Evolutionary conservation across 306 rosid species (phyloP).

Genomic region (Dryas octopetala): DNA sequence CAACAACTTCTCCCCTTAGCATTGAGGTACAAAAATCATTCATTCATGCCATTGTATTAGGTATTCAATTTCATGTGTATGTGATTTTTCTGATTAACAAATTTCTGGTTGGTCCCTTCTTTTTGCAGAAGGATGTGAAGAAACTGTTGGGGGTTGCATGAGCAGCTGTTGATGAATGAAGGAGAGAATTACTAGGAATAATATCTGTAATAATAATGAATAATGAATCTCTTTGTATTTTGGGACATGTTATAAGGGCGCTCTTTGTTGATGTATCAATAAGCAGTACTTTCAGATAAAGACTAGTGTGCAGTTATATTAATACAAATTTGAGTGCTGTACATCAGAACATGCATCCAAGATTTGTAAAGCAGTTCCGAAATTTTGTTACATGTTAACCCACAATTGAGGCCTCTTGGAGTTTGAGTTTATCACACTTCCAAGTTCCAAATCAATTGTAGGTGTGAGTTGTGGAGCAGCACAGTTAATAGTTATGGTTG

Average conservation of each 20-base stretch:
- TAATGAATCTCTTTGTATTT: conserved; percentile 12
- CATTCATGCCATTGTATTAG: background rate
- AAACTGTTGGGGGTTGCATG: conserved; percentile 43
- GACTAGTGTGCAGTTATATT: background rate
- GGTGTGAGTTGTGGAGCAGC: too few relatives aligned
- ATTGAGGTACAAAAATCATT: conserved; percentile 60
- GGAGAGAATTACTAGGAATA: conserved; percentile 31
- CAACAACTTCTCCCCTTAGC: conserved; percentile 92
- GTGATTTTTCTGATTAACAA: background rate
- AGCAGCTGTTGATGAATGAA: conserved; percentile 23
- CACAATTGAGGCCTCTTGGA: too few relatives aligned
- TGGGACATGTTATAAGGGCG: conserved; percentile 7
- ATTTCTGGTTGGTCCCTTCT: background rate
- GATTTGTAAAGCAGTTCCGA: background rate
- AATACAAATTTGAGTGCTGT: background rate
- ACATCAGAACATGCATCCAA: background rate
- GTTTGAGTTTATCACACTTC: background rate
- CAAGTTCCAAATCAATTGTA: background rate
- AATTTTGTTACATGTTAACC: background rate
- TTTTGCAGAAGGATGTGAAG: conserved; percentile 52
- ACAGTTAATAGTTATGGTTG: too few relatives aligned
- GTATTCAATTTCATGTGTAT: background rate
- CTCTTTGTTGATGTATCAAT: background rate
- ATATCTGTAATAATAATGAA: conserved; percentile 24
- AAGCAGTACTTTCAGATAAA: background rate